phyloP scores from a whole-genome alignment of 345 rosid genomes.

The Brassica napus region Da-Ae NC_063434.1:9399001-9399500 shows the following conservation, averaged over 20 bases:
- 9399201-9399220: slow-evolving; percentile 40
- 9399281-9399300: slow-evolving; percentile 69
- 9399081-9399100: slow-evolving; percentile 62
- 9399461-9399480: slow-evolving; percentile 51
- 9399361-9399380: not conserved
- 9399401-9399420: slow-evolving; percentile 19
- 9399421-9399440: slow-evolving; percentile 34
- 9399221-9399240: slow-evolving; percentile 53
- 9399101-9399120: slow-evolving; percentile 29
- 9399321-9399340: slow-evolving; percentile 49
- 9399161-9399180: slow-evolving; percentile 47
- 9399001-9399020: slow-evolving; percentile 19
- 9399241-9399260: slow-evolving; percentile 66
- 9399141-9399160: slow-evolving; percentile 45
- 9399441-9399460: slow-evolving; percentile 35
- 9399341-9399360: slow-evolving; percentile 14
- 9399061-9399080: slow-evolving; percentile 83
- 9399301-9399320: slow-evolving; percentile 51
- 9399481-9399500: slow-evolving; percentile 70
- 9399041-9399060: slow-evolving; percentile 64
- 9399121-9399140: slow-evolving; percentile 34
- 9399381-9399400: slow-evolving; percentile 4
- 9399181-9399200: slow-evolving; percentile 35
- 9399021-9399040: slow-evolving; percentile 57
- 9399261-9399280: slow-evolving; percentile 48